Evolutionary conservation across 768 basidiomycete genomes (phyloP).

Genomic region (Cytidiella melzeri): DNA sequence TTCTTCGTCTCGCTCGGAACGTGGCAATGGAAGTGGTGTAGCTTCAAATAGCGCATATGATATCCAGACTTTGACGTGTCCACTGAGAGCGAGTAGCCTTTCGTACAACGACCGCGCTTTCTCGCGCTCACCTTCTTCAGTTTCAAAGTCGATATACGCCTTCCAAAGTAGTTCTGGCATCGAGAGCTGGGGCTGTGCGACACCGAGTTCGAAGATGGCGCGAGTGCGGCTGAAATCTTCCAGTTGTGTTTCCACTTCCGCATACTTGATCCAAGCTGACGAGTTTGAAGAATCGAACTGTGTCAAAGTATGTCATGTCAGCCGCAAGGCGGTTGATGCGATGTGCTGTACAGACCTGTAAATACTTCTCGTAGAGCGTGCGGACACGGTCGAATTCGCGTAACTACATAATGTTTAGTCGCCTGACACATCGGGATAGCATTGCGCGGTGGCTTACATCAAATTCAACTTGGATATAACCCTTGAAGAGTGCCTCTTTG

Average conservation of each 20-base stretch:
- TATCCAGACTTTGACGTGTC: constrained; percentile 97
- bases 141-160: constrained; percentile 94
- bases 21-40: constrained; percentile 57
- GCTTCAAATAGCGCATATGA: constrained; percentile 91
- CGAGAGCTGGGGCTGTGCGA: constrained; percentile 77
- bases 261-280: constrained; percentile 92
- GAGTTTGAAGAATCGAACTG: constrained; percentile 86
- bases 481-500: constrained; percentile 92
- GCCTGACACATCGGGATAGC: not conserved
- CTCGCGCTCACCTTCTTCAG: constrained; percentile 87
- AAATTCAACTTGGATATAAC: constrained; percentile 91
- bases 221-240: constrained; percentile 85
- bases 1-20: constrained; percentile 61
- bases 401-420: constrained; percentile 38
- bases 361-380: constrained; percentile 86
- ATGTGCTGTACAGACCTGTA: constrained; percentile 54
- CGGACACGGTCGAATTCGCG: constrained; percentile 95
- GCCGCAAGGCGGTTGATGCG: not conserved
- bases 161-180: constrained; percentile 96
- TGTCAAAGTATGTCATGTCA: not conserved
- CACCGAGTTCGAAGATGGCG: constrained; percentile 91
- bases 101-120: constrained; percentile 80
- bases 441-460: constrained; percentile 54
- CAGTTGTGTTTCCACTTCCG: constrained; percentile 82
- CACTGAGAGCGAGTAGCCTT: constrained; percentile 74